phyloP scores from a whole-genome alignment of 2,329 filamentous ascomycete species.

The Colletotrichum aenigma region DNA sequence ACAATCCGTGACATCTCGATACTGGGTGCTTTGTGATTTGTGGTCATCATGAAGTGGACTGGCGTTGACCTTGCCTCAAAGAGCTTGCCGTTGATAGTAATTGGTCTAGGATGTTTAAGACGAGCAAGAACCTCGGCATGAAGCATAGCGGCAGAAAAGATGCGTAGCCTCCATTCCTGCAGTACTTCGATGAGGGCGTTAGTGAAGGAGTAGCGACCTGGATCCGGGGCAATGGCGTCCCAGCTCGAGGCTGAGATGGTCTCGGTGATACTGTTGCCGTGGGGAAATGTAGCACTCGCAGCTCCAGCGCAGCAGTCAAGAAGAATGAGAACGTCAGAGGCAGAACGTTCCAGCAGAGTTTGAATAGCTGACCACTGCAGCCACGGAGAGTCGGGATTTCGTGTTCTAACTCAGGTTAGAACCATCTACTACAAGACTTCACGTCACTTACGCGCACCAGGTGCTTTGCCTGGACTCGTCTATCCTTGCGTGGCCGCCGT shows the following conservation, averaged over 20 bases:
- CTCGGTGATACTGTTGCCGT: slow-evolving; percentile 63
- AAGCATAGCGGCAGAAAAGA: slow-evolving; percentile 64
- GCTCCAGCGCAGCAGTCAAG: slow-evolving; percentile 65
- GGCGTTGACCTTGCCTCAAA: slow-evolving; percentile 64
- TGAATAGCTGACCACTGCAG: slow-evolving; percentile 67
- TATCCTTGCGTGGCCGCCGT: slow-evolving; percentile 64
- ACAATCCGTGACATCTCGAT: slow-evolving; percentile 56
- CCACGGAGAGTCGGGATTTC: slow-evolving; percentile 57
- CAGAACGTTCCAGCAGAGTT: slow-evolving; percentile 60
- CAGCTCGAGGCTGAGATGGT: slow-evolving; percentile 67
- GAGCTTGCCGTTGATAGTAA: slow-evolving; percentile 60
- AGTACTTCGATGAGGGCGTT: slow-evolving; percentile 64
- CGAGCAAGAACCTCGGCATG: slow-evolving; percentile 65
- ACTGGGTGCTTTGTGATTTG: slow-evolving; percentile 62
- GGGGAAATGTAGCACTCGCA: slow-evolving; percentile 63
- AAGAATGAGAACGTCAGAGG: slow-evolving; percentile 62
- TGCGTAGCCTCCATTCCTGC: slow-evolving; percentile 58
- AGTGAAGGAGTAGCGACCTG: slow-evolving; percentile 64
- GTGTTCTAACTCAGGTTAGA: slow-evolving; percentile 39
- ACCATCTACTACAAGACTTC: not conserved
- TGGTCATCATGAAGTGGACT: slow-evolving; percentile 68
- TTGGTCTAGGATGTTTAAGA: slow-evolving; percentile 62
- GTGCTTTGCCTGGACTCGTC: slow-evolving; percentile 64
- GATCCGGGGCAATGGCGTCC: slow-evolving; percentile 65
- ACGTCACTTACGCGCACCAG: slow-evolving; percentile 58